Evolutionary conservation across 1,284 basidiomycete species (phyloP).

Genomic region (Earliella scabrosa): DNA sequence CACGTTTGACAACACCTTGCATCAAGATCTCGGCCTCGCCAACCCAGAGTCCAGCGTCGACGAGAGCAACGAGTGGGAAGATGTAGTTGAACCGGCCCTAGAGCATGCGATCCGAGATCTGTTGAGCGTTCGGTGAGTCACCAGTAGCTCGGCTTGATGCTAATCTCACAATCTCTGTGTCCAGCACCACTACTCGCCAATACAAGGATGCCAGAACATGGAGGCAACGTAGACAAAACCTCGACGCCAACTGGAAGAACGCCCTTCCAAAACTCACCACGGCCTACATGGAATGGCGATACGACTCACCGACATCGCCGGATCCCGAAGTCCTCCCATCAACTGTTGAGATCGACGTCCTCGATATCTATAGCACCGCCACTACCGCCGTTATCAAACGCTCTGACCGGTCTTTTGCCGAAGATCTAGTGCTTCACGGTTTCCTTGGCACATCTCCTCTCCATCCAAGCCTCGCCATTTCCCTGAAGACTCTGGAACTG

Average conservation of each 20-base stretch:
- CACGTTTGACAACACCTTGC: no score
- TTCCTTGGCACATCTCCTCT: slow-evolving; percentile 12
- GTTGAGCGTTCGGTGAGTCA: background rate
- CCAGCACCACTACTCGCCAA: background rate
- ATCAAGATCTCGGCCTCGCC: no score
- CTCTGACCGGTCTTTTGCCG: background rate
- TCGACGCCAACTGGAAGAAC: no score
- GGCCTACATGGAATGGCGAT: no score
- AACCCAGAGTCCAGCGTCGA: no score
- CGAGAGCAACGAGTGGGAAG: background rate
- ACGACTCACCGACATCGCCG: no score
- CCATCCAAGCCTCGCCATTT: slow-evolving; percentile 31
- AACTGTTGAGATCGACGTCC: no score
- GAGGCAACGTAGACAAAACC: no score
- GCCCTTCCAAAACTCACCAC: no score
- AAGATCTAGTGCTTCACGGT: slow-evolving; percentile 13
- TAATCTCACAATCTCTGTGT: background rate
- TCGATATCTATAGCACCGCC: no score
- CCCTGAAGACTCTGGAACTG: slow-evolving; percentile 36
- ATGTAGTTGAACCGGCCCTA: background rate
- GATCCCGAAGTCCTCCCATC: no score
- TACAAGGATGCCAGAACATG: background rate
- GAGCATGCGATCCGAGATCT: background rate
- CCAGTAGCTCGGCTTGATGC: background rate
- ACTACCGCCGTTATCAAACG: no score